A percentile compares a stretch with the other conserved stretches of the same genome.
These are phyloP conservation scores for Apophysomyces ossiformis DNA, from an alignment of 371 early-diverging fungal genomes.

Conservation along the genomic window DNA sequence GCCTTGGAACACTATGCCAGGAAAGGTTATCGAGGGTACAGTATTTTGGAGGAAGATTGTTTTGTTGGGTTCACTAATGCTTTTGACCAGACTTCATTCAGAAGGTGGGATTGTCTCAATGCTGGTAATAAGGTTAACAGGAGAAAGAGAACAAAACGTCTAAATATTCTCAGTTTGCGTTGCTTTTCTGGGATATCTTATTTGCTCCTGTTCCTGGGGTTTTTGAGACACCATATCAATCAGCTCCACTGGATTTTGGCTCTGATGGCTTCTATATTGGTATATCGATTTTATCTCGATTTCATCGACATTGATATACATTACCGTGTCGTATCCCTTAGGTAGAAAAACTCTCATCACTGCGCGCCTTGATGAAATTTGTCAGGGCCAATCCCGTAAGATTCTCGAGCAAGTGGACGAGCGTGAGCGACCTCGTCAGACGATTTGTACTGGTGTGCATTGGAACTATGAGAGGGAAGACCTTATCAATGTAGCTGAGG, in stretches of 20 bases:
- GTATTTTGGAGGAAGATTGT: neutral
- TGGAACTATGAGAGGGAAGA: constrained; percentile 62
- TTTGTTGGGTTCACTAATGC: neutral
- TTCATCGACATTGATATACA: neutral
- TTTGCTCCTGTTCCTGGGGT: constrained; percentile 71
- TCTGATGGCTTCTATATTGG: constrained; percentile 73
- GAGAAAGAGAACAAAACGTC: neutral
- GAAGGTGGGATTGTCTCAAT: constrained; percentile 68
- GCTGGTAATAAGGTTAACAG: constrained; percentile 28
- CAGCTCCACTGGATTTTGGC: constrained; percentile 69
- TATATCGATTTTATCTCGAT: constrained; percentile 13
- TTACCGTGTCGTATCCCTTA: neutral
- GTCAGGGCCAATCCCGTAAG: constrained; percentile 37
- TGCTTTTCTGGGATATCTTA: constrained; percentile 79
- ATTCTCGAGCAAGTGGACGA: constrained; percentile 53
- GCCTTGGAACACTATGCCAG: constrained; percentile 64
- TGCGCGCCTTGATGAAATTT: constrained; percentile 55
- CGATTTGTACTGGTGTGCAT: constrained; percentile 64
- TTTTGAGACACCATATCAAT: constrained; percentile 79
- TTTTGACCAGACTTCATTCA: constrained; percentile 55
- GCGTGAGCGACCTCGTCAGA: constrained; percentile 47
- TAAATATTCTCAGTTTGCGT: constrained; percentile 41
- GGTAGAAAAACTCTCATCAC: constrained; percentile 61
- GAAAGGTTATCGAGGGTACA: constrained; percentile 60
- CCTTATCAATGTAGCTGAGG: constrained; percentile 61